Conservation (phyloP, 73 alveolate genomes). For the Paramecium caudatum region DNA sequence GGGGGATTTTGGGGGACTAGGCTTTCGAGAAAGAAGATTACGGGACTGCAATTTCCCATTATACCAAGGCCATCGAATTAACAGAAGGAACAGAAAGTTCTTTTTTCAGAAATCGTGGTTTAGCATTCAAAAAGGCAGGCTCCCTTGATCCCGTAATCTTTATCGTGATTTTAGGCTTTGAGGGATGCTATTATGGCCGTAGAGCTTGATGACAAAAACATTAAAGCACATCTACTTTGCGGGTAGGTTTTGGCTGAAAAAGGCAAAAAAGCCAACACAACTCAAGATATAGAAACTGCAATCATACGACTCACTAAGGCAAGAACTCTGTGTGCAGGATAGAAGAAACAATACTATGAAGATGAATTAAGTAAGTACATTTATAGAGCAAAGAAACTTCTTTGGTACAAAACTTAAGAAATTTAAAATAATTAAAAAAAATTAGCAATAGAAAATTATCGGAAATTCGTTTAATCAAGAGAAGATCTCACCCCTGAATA, state of each 20-base stretch:
- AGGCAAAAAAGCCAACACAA: slow-evolving; percentile 1
- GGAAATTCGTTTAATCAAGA: background rate
- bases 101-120: slow-evolving; percentile 47
- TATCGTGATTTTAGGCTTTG: background rate
- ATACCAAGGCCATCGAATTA: slow-evolving; percentile 33
- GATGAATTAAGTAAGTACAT: slow-evolving; percentile 59
- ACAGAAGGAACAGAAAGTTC: slow-evolving; percentile 59
- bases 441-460: slow-evolving; percentile 15
- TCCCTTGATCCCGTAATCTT: background rate
- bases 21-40: slow-evolving; percentile 24
- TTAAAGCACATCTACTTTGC: slow-evolving; percentile 62
- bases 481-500: background rate
- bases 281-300: slow-evolving; percentile 42
- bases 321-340: slow-evolving; percentile 54
- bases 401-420: slow-evolving; percentile 41
- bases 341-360: slow-evolving; percentile 53
- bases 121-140: background rate
- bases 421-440: background rate
- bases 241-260: slow-evolving; percentile 66
- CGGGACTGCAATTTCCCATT: background rate
- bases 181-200: slow-evolving; percentile 56
- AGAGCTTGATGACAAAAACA: slow-evolving; percentile 57
- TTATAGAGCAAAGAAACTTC: slow-evolving; percentile 55
- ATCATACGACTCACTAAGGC: slow-evolving; percentile 32
- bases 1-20: slow-evolving; percentile 42